These are phyloP conservation scores for Sicyos edulis DNA, from an alignment of 306 rosid species.

Conservation along the genomic window DNA sequence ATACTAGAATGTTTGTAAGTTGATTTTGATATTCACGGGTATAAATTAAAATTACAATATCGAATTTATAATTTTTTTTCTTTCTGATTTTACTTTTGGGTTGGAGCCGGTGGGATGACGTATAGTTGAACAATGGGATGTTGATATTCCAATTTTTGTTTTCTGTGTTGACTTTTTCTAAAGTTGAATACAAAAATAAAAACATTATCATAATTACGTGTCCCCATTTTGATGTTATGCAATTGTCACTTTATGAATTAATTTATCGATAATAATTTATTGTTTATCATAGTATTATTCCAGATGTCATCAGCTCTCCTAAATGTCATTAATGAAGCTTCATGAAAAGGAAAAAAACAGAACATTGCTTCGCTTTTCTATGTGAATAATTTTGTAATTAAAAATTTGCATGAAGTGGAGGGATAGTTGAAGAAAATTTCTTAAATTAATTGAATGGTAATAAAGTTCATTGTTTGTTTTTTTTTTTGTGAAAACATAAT, in stretches of 20 bases:
- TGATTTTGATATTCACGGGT: too few species aligned
- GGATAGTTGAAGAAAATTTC: not conserved
- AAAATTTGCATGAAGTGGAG: not conserved
- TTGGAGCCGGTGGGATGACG: slow-evolving; percentile 20
- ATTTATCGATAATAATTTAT: not conserved
- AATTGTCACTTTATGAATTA: slow-evolving; percentile 8
- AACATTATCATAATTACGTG: not conserved
- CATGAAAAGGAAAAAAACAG: not conserved
- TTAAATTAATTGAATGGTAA: not conserved
- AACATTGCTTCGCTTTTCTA: not conserved
- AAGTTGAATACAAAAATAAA: not conserved
- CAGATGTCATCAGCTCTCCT: not conserved
- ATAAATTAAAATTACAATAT: too few species aligned
- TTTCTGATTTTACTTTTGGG: not conserved
- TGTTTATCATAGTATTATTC: not conserved
- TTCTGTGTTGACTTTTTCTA: slow-evolving; percentile 12
- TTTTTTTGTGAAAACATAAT: too few species aligned
- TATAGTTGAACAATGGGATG: not conserved
- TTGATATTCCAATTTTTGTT: slow-evolving; percentile 12
- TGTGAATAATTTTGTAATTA: slow-evolving; percentile 6
- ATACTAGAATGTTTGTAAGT: too few species aligned
- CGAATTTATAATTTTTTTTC: not conserved
- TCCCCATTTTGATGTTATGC: not conserved
- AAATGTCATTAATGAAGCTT: not conserved
- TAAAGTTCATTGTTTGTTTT: not conserved